These are phyloP conservation scores for button mushroom (Agaricus bisporus) DNA, from an alignment of 768 basidiomycete genomes.

Conservation along the genomic window DNA sequence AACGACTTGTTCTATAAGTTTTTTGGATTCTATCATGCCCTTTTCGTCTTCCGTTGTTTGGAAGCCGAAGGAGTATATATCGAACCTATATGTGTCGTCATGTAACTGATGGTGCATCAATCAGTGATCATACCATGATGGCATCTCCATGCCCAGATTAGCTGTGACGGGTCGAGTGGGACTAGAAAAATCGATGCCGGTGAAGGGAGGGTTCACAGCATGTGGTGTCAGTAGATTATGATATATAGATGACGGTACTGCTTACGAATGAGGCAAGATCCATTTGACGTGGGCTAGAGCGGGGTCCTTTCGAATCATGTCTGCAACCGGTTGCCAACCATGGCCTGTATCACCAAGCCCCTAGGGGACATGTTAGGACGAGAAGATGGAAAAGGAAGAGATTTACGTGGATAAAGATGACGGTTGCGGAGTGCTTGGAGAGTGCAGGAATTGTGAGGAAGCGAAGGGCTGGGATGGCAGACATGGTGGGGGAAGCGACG, in stretches of 20 bases:
- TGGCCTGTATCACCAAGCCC: conserved; percentile 71
- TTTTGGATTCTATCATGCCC: conserved; percentile 66
- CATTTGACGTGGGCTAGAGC: conserved; percentile 77
- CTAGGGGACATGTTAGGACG: conserved; percentile 28
- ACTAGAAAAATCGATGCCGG: conserved; percentile 22
- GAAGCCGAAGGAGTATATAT: conserved; percentile 63
- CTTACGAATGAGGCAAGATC: conserved; percentile 81
- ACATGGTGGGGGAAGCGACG: conserved; percentile 21
- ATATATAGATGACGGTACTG: conserved; percentile 10
- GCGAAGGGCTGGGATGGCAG: conserved; percentile 31
- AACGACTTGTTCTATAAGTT: conserved; percentile 62
- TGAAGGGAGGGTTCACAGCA: conserved; percentile 6
- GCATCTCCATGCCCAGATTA: conserved; percentile 69
- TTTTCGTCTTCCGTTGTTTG: conserved; percentile 62
- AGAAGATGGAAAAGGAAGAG: not conserved
- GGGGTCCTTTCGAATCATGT: conserved; percentile 50
- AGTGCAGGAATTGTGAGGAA: conserved; percentile 48
- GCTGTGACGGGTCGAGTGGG: conserved; percentile 61
- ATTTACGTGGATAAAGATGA: conserved; percentile 86
- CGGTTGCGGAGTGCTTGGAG: conserved; percentile 72
- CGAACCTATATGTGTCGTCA: conserved; percentile 50
- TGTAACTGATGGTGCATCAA: conserved; percentile 6
- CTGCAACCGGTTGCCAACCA: conserved; percentile 75
- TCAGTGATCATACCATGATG: conserved; percentile 50
- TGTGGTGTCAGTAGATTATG: not conserved